Percentiles rank a stretch among this genome's conserved stretches.
These are phyloP conservation scores for Geotrichum carabidarum DNA, from an alignment of 1,139 yeast genomes.

Conservation along the genomic window DNA sequence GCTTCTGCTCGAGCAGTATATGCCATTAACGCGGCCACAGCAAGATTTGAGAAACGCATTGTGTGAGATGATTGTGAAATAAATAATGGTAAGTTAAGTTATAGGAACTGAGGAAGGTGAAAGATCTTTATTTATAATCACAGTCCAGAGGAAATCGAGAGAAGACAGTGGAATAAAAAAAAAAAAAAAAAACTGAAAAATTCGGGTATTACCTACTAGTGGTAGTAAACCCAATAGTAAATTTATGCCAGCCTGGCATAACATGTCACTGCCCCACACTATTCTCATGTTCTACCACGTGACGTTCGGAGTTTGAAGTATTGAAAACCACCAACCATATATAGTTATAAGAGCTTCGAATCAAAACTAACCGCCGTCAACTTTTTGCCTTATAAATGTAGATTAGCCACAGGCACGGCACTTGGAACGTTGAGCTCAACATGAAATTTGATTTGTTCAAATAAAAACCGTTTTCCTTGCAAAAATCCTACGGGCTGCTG, in stretches of 20 bases:
- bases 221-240: not conserved
- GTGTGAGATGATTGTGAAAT: not conserved
- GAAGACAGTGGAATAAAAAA: not conserved
- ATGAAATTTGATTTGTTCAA: too few relatives aligned
- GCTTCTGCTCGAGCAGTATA: constrained; percentile 15
- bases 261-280: not conserved
- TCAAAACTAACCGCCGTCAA: too few relatives aligned
- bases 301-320: too few relatives aligned
- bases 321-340: too few relatives aligned
- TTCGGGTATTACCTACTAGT: too few relatives aligned
- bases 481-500: too few relatives aligned
- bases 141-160: not conserved
- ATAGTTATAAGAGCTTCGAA: too few relatives aligned
- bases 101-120: not conserved
- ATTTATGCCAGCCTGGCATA: constrained; percentile 1
- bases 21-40: constrained; percentile 14
- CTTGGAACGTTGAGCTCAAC: too few relatives aligned
- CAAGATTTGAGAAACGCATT: constrained; percentile 17
- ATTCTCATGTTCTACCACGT: too few relatives aligned
- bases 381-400: too few relatives aligned
- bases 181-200: not conserved
- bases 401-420: too few relatives aligned
- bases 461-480: too few relatives aligned
- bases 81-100: not conserved
- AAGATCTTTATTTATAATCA: not conserved